phyloP scores from a whole-genome alignment of 306 rosid species.

The Begonia fuchsioides region DNA sequence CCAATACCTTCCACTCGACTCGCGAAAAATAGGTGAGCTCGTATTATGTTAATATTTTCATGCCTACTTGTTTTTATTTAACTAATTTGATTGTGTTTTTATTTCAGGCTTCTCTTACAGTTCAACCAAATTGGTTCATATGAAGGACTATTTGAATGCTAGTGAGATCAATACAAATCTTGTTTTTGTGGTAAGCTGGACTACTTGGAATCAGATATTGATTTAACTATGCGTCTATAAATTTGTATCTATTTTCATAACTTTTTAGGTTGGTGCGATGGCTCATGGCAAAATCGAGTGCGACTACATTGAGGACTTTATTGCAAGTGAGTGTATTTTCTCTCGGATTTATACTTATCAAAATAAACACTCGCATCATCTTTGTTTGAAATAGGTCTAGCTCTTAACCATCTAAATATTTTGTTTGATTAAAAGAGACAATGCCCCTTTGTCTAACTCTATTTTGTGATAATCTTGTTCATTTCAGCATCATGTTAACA shows the following conservation, averaged over 20 bases:
- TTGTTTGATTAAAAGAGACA: too few relatives aligned
- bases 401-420: too few relatives aligned
- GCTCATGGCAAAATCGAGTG: slow-evolving; percentile 77
- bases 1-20: slow-evolving; percentile 54
- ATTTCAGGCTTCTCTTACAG: slow-evolving; percentile 52
- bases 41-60: not conserved
- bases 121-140: slow-evolving; percentile 46
- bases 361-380: too few relatives aligned
- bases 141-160: slow-evolving; percentile 28
- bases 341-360: not conserved
- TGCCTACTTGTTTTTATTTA: not conserved
- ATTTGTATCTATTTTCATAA: not conserved
- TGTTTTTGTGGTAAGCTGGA: slow-evolving; percentile 71
- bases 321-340: slow-evolving; percentile 45
- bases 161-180: slow-evolving; percentile 20
- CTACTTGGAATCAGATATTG: too few relatives aligned
- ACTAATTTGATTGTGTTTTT: not conserved
- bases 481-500: too few relatives aligned
- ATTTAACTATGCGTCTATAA: not conserved
- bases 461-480: too few relatives aligned
- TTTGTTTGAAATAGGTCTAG: not conserved
- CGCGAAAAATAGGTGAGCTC: slow-evolving; percentile 51
- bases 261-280: slow-evolving; percentile 73
- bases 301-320: slow-evolving; percentile 54
- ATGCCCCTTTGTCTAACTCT: too few relatives aligned